Evolutionary conservation across 2,329 filamentous ascomycete genomes (phyloP).

Genomic region (Ceratocystis cubensis): DNA sequence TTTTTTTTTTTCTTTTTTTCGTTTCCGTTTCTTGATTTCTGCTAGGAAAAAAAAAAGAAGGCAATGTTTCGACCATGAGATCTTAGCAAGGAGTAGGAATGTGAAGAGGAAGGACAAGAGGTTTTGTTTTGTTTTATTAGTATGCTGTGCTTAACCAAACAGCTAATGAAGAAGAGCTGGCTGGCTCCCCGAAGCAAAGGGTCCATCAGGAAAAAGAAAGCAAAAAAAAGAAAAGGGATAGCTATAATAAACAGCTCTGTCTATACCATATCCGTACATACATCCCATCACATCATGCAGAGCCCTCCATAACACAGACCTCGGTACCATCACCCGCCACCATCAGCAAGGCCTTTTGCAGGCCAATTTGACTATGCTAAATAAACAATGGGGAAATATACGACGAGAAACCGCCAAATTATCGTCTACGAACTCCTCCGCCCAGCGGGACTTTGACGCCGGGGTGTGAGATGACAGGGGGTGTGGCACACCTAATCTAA

Average conservation of each 20-base stretch:
- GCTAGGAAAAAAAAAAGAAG: neutral
- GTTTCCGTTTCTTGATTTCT: neutral
- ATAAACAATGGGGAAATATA: neutral
- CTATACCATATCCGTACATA: neutral
- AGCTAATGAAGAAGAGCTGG: neutral
- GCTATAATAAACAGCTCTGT: neutral
- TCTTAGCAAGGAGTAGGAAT: neutral
- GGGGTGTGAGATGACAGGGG: neutral
- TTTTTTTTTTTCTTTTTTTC: neutral
- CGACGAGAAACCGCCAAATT: neutral
- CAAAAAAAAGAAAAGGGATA: neutral
- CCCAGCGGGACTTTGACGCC: neutral
- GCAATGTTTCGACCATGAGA: neutral
- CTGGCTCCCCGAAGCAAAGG: neutral
- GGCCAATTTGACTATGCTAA: neutral
- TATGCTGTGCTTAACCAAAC: neutral
- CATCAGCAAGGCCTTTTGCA: neutral
- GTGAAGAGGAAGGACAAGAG: neutral
- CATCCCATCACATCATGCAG: neutral
- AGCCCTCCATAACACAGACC: neutral
- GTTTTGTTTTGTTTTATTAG: neutral
- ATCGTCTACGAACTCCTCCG: conserved; percentile 6
- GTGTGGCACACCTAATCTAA: neutral
- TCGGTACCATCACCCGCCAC: neutral
- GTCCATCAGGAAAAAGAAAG: neutral